These are phyloP conservation scores for Acorus calamus DNA, from an alignment of 106 monocot genomes.

Conservation along the genomic window DNA sequence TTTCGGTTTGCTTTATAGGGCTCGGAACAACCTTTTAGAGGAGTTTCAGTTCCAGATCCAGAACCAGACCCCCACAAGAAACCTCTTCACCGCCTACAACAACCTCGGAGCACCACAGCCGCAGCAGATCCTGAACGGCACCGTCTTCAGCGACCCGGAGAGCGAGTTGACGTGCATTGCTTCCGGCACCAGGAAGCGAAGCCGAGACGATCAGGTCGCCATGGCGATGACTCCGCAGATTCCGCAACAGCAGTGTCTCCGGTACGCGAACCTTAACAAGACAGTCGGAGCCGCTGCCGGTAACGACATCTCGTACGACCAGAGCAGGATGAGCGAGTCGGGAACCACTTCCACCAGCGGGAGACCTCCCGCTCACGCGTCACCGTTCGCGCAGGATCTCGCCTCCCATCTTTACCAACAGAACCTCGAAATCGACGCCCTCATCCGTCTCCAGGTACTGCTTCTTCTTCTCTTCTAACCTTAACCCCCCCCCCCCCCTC, in stretches of 20 bases:
- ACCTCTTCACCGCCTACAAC: neutral
- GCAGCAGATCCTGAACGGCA: neutral
- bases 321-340: constrained; percentile 14
- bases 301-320: neutral
- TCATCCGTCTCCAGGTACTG: constrained; percentile 20
- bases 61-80: too few species aligned
- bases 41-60: too few species aligned
- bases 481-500: too few species aligned
- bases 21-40: neutral
- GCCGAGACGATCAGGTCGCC: neutral
- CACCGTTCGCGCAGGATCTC: neutral
- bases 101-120: neutral
- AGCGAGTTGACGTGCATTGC: constrained; percentile 23
- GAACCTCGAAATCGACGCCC: constrained; percentile 17
- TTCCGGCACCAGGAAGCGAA: constrained; percentile 10
- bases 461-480: neutral
- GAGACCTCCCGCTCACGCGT: neutral
- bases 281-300: neutral
- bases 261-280: neutral
- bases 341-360: constrained; percentile 24
- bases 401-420: constrained; percentile 14
- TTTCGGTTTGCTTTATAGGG: neutral
- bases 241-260: neutral
- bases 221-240: too few species aligned
- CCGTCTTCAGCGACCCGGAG: constrained; percentile 9